Percentiles rank a stretch among this genome's conserved stretches.
Conservation (phyloP, 2,329 filamentous ascomycete genomes). For the Fusarium luffae region DNA sequence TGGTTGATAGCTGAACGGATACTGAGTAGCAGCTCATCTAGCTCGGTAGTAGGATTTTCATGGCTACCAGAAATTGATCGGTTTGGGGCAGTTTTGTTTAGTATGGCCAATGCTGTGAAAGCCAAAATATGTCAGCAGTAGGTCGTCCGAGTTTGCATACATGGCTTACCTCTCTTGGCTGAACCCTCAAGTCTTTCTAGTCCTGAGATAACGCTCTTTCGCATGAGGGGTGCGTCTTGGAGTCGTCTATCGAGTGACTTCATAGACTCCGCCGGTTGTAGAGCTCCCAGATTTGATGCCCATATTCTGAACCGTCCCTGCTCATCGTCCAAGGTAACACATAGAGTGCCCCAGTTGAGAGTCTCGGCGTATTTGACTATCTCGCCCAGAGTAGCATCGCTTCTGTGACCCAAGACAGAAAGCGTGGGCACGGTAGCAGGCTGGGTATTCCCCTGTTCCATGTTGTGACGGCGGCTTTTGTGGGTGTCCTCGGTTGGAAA, state of each 20-base stretch:
- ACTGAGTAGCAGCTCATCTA: background rate
- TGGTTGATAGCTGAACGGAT: background rate
- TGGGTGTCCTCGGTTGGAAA: too few species aligned
- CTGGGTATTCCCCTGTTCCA: background rate
- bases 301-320: background rate
- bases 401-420: fast-evolving
- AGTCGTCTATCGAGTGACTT: background rate
- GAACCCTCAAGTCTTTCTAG: background rate
- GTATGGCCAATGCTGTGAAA: background rate
- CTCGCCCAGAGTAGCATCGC: fast-evolving
- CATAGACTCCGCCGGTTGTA: background rate
- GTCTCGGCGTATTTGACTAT: background rate
- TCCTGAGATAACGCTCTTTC: background rate
- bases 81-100: background rate
- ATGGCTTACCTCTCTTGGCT: background rate
- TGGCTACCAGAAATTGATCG: too few species aligned
- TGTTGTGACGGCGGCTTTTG: background rate
- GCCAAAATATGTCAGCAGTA: too few species aligned
- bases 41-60: background rate
- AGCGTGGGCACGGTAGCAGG: fast-evolving
- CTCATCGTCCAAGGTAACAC: background rate
- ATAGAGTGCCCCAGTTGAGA: background rate
- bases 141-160: too few species aligned
- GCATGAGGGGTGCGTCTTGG: background rate
- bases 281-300: background rate